A percentile compares a stretch with the other conserved stretches of the same genome.
These are phyloP conservation scores for Didymella keratinophila DNA, from an alignment of 2,329 filamentous ascomycete species.

Conservation along the genomic window DNA sequence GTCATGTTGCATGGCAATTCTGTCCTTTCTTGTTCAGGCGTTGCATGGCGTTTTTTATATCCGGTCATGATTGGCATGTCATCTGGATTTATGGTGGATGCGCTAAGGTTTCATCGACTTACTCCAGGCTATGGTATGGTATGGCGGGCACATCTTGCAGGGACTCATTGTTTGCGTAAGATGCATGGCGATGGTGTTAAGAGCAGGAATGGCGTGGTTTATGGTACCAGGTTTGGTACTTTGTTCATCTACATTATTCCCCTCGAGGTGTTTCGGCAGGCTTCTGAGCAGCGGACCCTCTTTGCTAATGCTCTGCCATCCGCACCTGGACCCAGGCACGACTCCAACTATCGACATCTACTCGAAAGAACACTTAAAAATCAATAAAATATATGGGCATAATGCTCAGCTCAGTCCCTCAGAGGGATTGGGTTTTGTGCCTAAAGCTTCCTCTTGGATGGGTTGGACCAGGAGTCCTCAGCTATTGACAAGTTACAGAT, in stretches of 20 bases:
- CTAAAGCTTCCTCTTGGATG: slow-evolving; percentile 18
- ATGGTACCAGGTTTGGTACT: slow-evolving; percentile 26
- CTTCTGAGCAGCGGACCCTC: slow-evolving; percentile 14
- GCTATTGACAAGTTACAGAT: neutral
- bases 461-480: neutral
- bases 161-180: slow-evolving; percentile 14
- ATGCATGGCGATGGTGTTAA: slow-evolving; percentile 20
- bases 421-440: slow-evolving; percentile 39
- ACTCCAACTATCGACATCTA: slow-evolving; percentile 33
- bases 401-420: slow-evolving; percentile 35
- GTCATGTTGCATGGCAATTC: slow-evolving; percentile 31
- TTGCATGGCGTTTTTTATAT: slow-evolving; percentile 27
- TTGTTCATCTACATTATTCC: slow-evolving; percentile 18
- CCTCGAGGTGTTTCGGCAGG: slow-evolving; percentile 9
- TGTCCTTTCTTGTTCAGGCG: slow-evolving; percentile 28
- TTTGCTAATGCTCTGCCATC: slow-evolving; percentile 16
- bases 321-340: slow-evolving; percentile 36
- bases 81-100: slow-evolving; percentile 13
- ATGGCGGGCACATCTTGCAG: slow-evolving; percentile 11
- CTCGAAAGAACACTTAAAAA: slow-evolving; percentile 32
- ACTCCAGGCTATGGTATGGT: slow-evolving; percentile 11
- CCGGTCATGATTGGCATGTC: slow-evolving; percentile 24
- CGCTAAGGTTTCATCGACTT: slow-evolving; percentile 15
- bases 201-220: slow-evolving; percentile 19
- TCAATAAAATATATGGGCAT: slow-evolving; percentile 46